Conservation (phyloP, 2,329 filamentous ascomycete species). For the Scedosporium dehoogii region DNA sequence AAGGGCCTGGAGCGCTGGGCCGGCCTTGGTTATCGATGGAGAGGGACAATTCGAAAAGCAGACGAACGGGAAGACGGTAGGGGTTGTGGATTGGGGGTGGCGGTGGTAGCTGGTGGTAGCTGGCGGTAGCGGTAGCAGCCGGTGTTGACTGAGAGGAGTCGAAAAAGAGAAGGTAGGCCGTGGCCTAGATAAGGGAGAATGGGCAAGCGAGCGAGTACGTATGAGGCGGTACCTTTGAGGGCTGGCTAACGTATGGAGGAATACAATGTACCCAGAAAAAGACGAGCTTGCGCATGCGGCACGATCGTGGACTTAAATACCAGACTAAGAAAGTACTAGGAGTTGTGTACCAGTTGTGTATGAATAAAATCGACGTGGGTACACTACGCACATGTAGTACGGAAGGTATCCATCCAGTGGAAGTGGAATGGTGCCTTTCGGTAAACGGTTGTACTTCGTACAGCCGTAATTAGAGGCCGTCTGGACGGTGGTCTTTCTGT, state of each 20-base stretch:
- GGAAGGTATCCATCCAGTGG: not conserved
- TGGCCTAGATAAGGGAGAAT: not conserved
- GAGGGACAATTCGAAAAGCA: not conserved
- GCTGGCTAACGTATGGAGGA: not conserved
- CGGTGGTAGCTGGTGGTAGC: not conserved
- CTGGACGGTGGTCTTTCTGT: conserved; percentile 3
- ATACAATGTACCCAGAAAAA: not conserved
- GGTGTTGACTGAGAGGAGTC: not conserved
- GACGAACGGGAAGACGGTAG: not conserved
- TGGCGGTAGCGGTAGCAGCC: not conserved
- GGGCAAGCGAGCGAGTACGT: not conserved
- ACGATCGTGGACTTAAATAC: conserved; percentile 6
- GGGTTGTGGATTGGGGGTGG: not conserved
- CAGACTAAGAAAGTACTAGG: not conserved
- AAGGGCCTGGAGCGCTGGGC: not conserved
- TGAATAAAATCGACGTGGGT: not conserved
- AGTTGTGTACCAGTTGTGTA: not conserved
- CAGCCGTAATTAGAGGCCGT: not conserved
- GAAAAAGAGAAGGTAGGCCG: not conserved
- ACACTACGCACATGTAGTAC: not conserved
- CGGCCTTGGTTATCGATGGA: not conserved
- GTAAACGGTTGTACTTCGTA: not conserved
- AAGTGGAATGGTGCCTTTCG: not conserved
- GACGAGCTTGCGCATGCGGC: conserved; percentile 1
- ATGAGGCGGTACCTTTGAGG: not conserved